phyloP scores from a whole-genome alignment of 495 filamentous ascomycete species.

The Haplographium delicatum region DNA sequence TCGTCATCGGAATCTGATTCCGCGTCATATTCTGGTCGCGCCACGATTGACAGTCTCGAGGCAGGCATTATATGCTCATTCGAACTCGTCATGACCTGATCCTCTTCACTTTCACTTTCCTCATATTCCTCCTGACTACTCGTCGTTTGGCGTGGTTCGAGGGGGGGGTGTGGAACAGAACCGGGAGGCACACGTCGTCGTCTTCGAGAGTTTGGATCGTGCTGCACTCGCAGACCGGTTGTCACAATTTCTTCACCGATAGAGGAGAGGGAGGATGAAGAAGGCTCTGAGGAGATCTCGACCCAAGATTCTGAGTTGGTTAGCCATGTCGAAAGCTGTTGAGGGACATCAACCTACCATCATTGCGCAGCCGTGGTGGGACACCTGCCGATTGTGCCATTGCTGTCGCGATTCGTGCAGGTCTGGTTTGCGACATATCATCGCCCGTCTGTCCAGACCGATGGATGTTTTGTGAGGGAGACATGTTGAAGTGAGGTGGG shows the following conservation, averaged over 20 bases:
- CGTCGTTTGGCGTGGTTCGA: conserved; percentile 43
- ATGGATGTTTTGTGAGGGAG: conserved; percentile 5
- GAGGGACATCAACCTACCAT: conserved; percentile 17
- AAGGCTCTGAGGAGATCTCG: conserved; percentile 88
- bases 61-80: conserved; percentile 58
- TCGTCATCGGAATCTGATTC: conserved; percentile 54
- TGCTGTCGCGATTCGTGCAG: background rate
- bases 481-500: conserved; percentile 10
- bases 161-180: conserved; percentile 30
- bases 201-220: conserved; percentile 24
- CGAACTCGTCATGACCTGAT: conserved; percentile 77
- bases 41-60: conserved; percentile 12
- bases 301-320: conserved; percentile 82
- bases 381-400: conserved; percentile 17
- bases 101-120: conserved; percentile 80
- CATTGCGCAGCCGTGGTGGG: conserved; percentile 25
- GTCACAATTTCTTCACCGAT: conserved; percentile 84
- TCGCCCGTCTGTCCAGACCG: conserved; percentile 4
- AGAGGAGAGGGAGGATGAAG: conserved; percentile 84
- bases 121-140: conserved; percentile 87
- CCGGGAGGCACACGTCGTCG: conserved; percentile 30
- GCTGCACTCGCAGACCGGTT: conserved; percentile 71
- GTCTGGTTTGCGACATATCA: conserved; percentile 5
- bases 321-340: background rate
- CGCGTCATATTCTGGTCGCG: conserved; percentile 36